Conservation (phyloP, 2,329 filamentous ascomycete species). For the Chaetomium olivaceum region DNA sequence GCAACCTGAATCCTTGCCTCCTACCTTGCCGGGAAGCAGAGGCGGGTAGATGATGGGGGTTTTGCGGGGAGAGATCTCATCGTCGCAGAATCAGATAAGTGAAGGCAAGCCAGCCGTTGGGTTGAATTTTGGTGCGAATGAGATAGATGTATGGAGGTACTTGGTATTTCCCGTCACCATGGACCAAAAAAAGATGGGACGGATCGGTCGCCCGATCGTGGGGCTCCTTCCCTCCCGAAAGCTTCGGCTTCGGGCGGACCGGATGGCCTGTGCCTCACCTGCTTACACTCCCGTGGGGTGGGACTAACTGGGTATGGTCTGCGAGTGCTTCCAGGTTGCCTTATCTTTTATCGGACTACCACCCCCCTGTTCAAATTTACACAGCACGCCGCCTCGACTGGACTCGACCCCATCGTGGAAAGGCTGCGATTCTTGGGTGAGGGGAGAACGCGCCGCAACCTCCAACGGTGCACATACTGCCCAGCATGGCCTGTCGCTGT, state of each 20-base stretch:
- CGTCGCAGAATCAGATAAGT: constrained; percentile 3
- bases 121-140: not conserved
- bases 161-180: no score
- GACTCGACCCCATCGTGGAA: not conserved
- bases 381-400: not conserved
- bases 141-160: no score
- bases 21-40: constrained; percentile 3
- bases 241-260: constrained; percentile 7
- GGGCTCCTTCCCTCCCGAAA: constrained; percentile 10
- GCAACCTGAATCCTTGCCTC: constrained; percentile 12
- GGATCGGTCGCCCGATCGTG: not conserved
- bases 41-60: not conserved
- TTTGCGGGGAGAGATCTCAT: constrained; percentile 1
- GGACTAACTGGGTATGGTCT: not conserved
- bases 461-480: constrained; percentile 8
- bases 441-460: not conserved
- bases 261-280: not conserved
- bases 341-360: constrained; percentile 16
- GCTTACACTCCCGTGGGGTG: not conserved
- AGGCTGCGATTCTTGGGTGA: not conserved
- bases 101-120: not conserved
- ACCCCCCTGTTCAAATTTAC: constrained; percentile 25
- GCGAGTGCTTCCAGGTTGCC: not conserved
- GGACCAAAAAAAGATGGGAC: not conserved
- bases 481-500: constrained; percentile 46